These are phyloP conservation scores for Irpex rosettiformis DNA, from an alignment of 1,284 basidiomycete genomes.

Conservation along the genomic window DNA sequence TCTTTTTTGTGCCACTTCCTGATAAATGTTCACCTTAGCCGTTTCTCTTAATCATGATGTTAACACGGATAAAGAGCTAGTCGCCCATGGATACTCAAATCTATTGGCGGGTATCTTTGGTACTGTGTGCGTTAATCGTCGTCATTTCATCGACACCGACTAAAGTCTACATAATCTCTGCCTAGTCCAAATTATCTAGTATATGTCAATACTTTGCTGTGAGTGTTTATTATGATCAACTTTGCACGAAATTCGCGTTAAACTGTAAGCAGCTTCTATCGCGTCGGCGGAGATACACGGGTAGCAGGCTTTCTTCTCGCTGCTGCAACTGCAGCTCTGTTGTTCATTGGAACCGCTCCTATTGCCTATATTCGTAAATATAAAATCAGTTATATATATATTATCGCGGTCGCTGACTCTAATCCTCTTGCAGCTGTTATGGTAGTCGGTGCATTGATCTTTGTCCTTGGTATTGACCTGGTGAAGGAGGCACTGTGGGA, in stretches of 20 bases:
- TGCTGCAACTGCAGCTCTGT: slow-evolving; percentile 65
- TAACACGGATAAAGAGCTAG: slow-evolving; percentile 90
- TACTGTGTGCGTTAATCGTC: slow-evolving; percentile 56
- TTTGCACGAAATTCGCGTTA: background rate
- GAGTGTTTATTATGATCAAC: background rate
- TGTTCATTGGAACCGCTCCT: slow-evolving; percentile 81
- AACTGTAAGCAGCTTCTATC: slow-evolving; percentile 70
- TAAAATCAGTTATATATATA: background rate
- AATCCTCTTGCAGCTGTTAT: slow-evolving; percentile 61
- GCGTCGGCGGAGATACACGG: slow-evolving; percentile 87
- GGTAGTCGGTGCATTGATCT: slow-evolving; percentile 91
- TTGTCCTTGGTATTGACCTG: slow-evolving; percentile 92
- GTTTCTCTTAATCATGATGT: slow-evolving; percentile 92
- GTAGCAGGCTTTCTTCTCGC: slow-evolving; percentile 88
- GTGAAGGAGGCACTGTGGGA: slow-evolving; percentile 97
- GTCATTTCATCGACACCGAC: too few relatives aligned
- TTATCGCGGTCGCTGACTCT: background rate
- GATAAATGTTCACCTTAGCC: slow-evolving; percentile 38
- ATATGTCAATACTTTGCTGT: slow-evolving; percentile 75
- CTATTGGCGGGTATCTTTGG: slow-evolving; percentile 78
- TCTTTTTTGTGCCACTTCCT: background rate
- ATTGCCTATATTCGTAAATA: slow-evolving; percentile 88
- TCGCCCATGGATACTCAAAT: slow-evolving; percentile 93
- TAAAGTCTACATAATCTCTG: background rate
- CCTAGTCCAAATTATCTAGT: slow-evolving; percentile 77